Base-by-base conservation (phyloP, 73 alveolate genomes). In the Diophrys sp. region DNA sequence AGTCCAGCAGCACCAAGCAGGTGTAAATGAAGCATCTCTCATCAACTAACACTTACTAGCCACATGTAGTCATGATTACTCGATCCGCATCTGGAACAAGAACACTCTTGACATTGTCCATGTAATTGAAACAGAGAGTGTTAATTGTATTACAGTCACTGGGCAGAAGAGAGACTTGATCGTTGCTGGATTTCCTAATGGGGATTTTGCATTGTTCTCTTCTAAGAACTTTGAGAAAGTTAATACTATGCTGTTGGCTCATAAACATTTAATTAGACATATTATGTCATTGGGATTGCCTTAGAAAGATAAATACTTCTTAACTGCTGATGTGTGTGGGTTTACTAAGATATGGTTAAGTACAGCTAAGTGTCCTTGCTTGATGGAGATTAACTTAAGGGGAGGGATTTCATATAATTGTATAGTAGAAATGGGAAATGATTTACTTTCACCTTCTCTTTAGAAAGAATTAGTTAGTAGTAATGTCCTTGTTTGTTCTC, bases 281-380 rank as follows among this genome's bases (percentile, higher is more conserved):
- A 68, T 75, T 30, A 71, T 66, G 1, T 28, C 81, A 0, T 26
- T 82, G 0, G 84, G 74, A n/a, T n/a, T n/a, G 34, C 54, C 81
- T 8, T 44, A 74, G 0, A 68, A 74, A 24, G 44, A 82, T 67
- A 56, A 74, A 29, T 82, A 74, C 67, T 82, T 74, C 66, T 77
- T 67, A 29, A 71, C 90, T 1, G 80, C 81, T 18, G 90, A 82
- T 67, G 90, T 82, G 1, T 82, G 90, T 67, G 90, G 90, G 0
- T 29, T 82, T 5, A 72, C 75, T 25, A 82, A 75, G 56, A 82
- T 82, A 0, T 82, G 90, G 90, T 32, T 23, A 11, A 5, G 71
- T n/a, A 29, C 14, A 11, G 56, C 55, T 8, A 32, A 44, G 14
- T 80, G 79, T 5, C 27, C 18, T 5, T 23, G 18, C 30, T 23